These are phyloP conservation scores for Penicillium decumbens DNA, from an alignment of 2,329 filamentous ascomycete genomes.

Conservation along the genomic window DNA sequence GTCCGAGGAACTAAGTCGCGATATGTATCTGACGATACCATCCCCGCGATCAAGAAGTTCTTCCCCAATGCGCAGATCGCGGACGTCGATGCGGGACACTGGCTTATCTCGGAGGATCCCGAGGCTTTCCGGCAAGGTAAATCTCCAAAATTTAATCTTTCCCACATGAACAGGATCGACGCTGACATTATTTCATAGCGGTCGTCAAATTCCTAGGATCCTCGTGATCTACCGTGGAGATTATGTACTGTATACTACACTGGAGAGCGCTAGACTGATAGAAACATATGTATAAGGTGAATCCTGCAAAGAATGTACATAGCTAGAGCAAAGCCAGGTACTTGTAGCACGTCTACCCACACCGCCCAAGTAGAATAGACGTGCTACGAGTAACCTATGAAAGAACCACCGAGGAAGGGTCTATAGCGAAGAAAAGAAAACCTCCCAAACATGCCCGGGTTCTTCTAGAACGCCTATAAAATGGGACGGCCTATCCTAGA, in stretches of 20 bases:
- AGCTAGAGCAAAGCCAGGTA: too few relatives aligned
- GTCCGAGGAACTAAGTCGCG: constrained; percentile 48
- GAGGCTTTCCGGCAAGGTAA: constrained; percentile 41
- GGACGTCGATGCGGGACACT: constrained; percentile 43
- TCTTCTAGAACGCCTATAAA: background rate
- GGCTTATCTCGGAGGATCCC: constrained; percentile 45
- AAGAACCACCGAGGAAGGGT: background rate
- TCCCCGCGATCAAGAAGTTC: constrained; percentile 41
- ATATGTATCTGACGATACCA: constrained; percentile 39
- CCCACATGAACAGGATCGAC: background rate
- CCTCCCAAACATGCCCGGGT: too few relatives aligned
- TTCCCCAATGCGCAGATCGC: constrained; percentile 40
- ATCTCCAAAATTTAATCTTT: background rate
- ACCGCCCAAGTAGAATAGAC: too few relatives aligned
- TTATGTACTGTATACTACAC: background rate
- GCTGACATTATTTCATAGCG: constrained; percentile 22
- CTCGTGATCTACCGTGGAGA: constrained; percentile 5
- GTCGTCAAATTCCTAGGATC: constrained; percentile 33
- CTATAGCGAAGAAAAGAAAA: background rate
- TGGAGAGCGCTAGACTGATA: background rate
- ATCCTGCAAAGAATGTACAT: too few relatives aligned
- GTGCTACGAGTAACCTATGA: too few relatives aligned
- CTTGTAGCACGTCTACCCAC: too few relatives aligned
- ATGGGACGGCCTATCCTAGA: background rate
- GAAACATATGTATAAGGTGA: background rate